These are phyloP conservation scores for Millerozyma miso DNA, from an alignment of 805 yeast genomes.

Conservation along the genomic window DNA sequence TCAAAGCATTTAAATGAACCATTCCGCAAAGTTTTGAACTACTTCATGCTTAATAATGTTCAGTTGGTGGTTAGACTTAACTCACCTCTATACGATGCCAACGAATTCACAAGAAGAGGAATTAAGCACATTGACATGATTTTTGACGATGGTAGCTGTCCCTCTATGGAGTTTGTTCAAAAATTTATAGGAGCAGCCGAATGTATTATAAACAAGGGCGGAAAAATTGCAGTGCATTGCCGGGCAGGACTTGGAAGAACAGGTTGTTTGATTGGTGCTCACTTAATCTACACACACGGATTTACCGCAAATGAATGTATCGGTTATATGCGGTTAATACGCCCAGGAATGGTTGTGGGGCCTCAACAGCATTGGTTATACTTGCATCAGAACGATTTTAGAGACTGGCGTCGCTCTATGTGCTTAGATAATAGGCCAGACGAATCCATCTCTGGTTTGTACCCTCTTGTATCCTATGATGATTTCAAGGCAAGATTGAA, in stretches of 20 bases:
- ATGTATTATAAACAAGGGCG: constrained; percentile 77
- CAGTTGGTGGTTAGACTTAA: constrained; percentile 88
- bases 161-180: constrained; percentile 87
- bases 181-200: constrained; percentile 95
- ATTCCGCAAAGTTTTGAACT: constrained; percentile 75
- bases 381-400: constrained; percentile 89
- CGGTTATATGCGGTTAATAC: constrained; percentile 90
- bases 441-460: constrained; percentile 62
- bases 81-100: constrained; percentile 83
- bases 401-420: constrained; percentile 96
- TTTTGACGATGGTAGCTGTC: constrained; percentile 98
- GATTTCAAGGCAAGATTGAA: constrained; percentile 54
- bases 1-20: constrained; percentile 60
- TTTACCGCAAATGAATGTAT: constrained; percentile 97
- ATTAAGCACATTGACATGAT: constrained; percentile 93
- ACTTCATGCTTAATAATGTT: constrained; percentile 68
- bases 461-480: constrained; percentile 58
- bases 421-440: constrained; percentile 66
- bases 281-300: constrained; percentile 91
- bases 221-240: constrained; percentile 98
- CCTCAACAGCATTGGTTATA: constrained; percentile 99
- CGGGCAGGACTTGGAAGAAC: constrained; percentile 98
- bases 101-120: constrained; percentile 75
- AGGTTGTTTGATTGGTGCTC: constrained; percentile 97
- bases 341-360: constrained; percentile 99